phyloP scores from a whole-genome alignment of 768 basidiomycete genomes.

The Lactifluus piperatus region DNA sequence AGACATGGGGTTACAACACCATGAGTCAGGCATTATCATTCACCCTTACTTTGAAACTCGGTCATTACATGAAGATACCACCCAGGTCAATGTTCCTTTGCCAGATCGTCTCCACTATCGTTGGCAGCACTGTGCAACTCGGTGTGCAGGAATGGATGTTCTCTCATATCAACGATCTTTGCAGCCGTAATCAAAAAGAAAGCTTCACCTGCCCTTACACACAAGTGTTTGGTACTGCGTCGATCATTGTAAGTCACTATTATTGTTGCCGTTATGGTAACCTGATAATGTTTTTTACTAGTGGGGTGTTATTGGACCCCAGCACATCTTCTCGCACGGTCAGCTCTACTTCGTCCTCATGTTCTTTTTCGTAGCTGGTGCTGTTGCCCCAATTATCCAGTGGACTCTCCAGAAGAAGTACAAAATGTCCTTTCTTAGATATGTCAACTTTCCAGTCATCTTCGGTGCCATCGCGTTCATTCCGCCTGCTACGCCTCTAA shows the following conservation, averaged over 20 bases:
- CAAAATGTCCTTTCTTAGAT: constrained; percentile 32
- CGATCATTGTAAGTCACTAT: not conserved
- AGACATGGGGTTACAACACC: not conserved
- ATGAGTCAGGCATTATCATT: not conserved
- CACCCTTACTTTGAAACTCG: not conserved
- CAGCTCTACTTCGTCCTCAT: constrained; percentile 29
- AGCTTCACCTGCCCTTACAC: not conserved
- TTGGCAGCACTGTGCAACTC: constrained; percentile 22
- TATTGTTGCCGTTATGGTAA: too few species aligned
- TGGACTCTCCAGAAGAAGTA: constrained; percentile 34
- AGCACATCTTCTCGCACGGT: not conserved
- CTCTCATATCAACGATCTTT: constrained; percentile 31
- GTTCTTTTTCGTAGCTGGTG: constrained; percentile 68
- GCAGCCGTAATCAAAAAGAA: constrained; percentile 37
- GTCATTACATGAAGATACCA: not conserved
- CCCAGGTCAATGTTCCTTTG: too few species aligned
- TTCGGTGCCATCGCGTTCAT: constrained; percentile 33
- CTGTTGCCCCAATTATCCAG: constrained; percentile 46
- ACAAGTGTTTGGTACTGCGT: constrained; percentile 42
- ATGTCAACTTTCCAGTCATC: constrained; percentile 47
- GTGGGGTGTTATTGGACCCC: constrained; percentile 2
- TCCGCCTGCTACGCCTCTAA: too few species aligned
- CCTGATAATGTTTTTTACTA: not conserved
- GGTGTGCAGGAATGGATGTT: constrained; percentile 42
- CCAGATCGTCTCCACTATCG: too few species aligned